A percentile compares a stretch with the other conserved stretches of the same genome.
phyloP scores from a whole-genome alignment of 78 protist species.

The Planoprotostelium fungivorum region DNA sequence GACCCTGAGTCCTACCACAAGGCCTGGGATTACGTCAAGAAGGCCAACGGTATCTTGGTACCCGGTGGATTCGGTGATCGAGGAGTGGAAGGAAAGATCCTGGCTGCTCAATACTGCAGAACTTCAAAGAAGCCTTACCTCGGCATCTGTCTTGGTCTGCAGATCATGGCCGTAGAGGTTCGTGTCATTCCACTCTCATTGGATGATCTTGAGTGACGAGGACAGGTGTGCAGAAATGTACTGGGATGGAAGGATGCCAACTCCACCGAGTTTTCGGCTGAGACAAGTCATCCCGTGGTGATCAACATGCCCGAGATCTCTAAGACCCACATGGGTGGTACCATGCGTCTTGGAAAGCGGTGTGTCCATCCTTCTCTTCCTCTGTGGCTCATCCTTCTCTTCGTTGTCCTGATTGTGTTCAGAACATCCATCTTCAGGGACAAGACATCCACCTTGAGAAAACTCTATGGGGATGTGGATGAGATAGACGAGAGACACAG shows the following conservation, averaged over 20 bases:
- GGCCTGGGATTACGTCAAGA: slow-evolving; percentile 46
- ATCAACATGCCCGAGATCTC: slow-evolving; percentile 91
- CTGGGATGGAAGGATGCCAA: slow-evolving; percentile 69
- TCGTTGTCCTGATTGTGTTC: background rate
- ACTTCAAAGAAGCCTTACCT: slow-evolving; percentile 80
- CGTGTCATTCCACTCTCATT: too few relatives aligned
- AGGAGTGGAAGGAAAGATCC: slow-evolving; percentile 89
- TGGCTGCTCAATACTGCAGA: slow-evolving; percentile 85
- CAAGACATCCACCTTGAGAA: slow-evolving; percentile 21
- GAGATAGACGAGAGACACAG: slow-evolving; percentile 94
- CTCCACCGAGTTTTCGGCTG: slow-evolving; percentile 60
- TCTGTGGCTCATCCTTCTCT: background rate
- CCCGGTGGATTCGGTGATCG: slow-evolving; percentile 98
- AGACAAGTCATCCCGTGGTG: slow-evolving; percentile 50
- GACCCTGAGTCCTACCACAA: background rate
- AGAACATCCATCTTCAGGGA: slow-evolving; percentile 28
- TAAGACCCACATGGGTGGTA: slow-evolving; percentile 92
- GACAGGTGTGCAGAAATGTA: slow-evolving; percentile 28
- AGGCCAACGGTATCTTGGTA: slow-evolving; percentile 86
- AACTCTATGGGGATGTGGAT: slow-evolving; percentile 63
- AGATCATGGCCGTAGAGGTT: slow-evolving; percentile 88
- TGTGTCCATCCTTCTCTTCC: background rate
- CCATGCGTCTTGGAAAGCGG: slow-evolving; percentile 95
- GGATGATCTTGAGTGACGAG: background rate
- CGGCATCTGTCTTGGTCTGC: slow-evolving; percentile 97